Evolutionary conservation across 169 alveolate genomes (phyloP), one percentile per base, ranked within the genome.

Genomic region (Plasmodium berghei): DNA sequence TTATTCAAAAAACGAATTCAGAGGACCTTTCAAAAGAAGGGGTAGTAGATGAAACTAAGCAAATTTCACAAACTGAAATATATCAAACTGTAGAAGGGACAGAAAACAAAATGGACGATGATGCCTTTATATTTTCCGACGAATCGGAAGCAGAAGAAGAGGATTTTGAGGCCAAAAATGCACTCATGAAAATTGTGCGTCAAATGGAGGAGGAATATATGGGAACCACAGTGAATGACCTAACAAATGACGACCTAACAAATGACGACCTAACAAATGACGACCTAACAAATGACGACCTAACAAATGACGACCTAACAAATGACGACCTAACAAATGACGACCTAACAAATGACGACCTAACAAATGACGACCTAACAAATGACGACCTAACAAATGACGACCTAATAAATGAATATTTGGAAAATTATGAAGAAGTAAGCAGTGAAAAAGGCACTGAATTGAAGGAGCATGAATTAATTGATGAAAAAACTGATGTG

Each of bases 131-230:
- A 42, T 74, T 74, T 59, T 74, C 88, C 1, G 88, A 74, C 12
- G 88, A 74, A 10, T 74, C 88, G 9, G 88, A 72, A 18, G 34
- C 52, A 22, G 88, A 74, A 18, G 73, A 18, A 54, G 59, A 28
- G 10, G 62, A 55, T 61, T 48, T 34, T 45, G 22, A 9, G 28
- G 74, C 20, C 42, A 34, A 34, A 34, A 42, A 26, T 34, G 20
- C 6, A 22, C 26, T 16, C 28, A 24, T 20, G 71, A 49, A 16
- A 9, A 40, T 69, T 56, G 4, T 69, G 54, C 16, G 48, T 16
- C 48, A 69, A 24, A 42, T 69, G 54, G 77, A 69, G 16, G n/a
- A n/a, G 26, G 24, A n/a, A 34, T 16, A 26, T 16, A 9, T 12
- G 9, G 49, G 54, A 14, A 16, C 40, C 8, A 46, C 42, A 34